Evolutionary conservation across 805 yeast genomes (phyloP).

Genomic region (Kuraishia molischiana): DNA sequence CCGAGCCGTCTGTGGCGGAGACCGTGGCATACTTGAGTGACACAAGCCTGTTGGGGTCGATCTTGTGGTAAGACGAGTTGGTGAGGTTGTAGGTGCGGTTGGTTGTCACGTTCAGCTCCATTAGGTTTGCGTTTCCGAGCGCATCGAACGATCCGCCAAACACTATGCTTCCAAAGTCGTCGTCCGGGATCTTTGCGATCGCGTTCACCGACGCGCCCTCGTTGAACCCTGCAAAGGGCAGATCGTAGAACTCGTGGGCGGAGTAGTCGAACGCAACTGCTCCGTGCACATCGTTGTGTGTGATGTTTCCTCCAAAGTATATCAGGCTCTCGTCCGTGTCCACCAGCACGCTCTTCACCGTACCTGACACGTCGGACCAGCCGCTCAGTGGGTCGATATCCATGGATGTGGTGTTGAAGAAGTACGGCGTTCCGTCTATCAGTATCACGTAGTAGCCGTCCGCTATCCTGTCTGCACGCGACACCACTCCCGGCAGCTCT

Average conservation of each 20-base stretch:
- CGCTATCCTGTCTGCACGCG: not conserved
- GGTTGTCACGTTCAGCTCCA: slow-evolving; percentile 21
- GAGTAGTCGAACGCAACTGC: slow-evolving; percentile 54
- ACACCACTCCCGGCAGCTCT: not conserved
- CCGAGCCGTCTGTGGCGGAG: slow-evolving; percentile 22
- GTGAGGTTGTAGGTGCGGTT: slow-evolving; percentile 11
- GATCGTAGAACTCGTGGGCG: slow-evolving; percentile 26
- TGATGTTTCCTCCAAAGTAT: slow-evolving; percentile 76
- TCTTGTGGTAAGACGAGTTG: slow-evolving; percentile 23
- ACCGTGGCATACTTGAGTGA: slow-evolving; percentile 48
- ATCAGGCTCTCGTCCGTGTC: slow-evolving; percentile 37
- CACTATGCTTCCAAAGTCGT: slow-evolving; percentile 39
- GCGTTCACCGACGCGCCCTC: slow-evolving; percentile 47
- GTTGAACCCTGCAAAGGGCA: slow-evolving; percentile 76
- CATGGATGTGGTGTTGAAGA: not conserved
- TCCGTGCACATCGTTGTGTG: slow-evolving; percentile 41
- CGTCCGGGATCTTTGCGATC: slow-evolving; percentile 37
- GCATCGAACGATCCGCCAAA: slow-evolving; percentile 75
- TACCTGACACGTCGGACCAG: slow-evolving; percentile 25
- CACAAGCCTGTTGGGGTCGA: slow-evolving; percentile 52
- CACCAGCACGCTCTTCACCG: slow-evolving; percentile 34
- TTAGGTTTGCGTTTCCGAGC: slow-evolving; percentile 41
- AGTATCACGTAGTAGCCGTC: not conserved
- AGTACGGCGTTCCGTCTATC: slow-evolving; percentile 1
- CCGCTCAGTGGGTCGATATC: not conserved